A percentile compares a stretch with the other conserved stretches of the same genome.
Evolutionary conservation across 192 early-diverging fungal species (phyloP).

Genomic region (Backusella parvicylindrica): DNA sequence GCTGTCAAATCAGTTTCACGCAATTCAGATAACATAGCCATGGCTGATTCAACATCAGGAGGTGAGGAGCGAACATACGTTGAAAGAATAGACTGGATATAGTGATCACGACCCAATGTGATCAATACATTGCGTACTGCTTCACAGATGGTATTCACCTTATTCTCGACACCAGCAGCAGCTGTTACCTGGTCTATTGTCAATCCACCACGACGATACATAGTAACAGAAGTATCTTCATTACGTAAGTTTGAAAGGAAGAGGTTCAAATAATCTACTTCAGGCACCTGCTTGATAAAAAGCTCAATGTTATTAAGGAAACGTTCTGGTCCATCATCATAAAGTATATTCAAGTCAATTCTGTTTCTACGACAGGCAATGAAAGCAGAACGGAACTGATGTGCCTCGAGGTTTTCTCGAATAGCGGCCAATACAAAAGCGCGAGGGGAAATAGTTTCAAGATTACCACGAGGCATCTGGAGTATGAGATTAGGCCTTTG

Average conservation of each 20-base stretch:
- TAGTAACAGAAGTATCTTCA: slow-evolving; percentile 79
- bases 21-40: slow-evolving; percentile 57
- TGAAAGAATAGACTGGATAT: slow-evolving; percentile 81
- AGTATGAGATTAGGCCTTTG: slow-evolving; percentile 63
- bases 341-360: slow-evolving; percentile 91
- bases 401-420: slow-evolving; percentile 52
- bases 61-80: slow-evolving; percentile 79
- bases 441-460: slow-evolving; percentile 91
- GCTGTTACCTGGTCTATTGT: not conserved
- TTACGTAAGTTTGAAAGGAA: slow-evolving; percentile 81
- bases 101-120: slow-evolving; percentile 43
- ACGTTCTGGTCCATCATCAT: slow-evolving; percentile 68
- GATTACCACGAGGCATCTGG: slow-evolving; percentile 98
- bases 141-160: slow-evolving; percentile 76
- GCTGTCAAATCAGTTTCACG: slow-evolving; percentile 46
- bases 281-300: slow-evolving; percentile 76
- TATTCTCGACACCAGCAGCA: slow-evolving; percentile 37
- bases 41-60: slow-evolving; percentile 77
- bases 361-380: slow-evolving; percentile 81
- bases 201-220: slow-evolving; percentile 56
- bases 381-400: slow-evolving; percentile 80
- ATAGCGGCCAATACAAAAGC: slow-evolving; percentile 80
- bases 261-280: slow-evolving; percentile 87
- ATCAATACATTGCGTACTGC: slow-evolving; percentile 62
- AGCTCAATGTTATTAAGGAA: slow-evolving; percentile 65